Base-by-base conservation (phyloP, 2,329 filamentous ascomycete genomes). In the Pseudogymnoascus sp. region DNA sequence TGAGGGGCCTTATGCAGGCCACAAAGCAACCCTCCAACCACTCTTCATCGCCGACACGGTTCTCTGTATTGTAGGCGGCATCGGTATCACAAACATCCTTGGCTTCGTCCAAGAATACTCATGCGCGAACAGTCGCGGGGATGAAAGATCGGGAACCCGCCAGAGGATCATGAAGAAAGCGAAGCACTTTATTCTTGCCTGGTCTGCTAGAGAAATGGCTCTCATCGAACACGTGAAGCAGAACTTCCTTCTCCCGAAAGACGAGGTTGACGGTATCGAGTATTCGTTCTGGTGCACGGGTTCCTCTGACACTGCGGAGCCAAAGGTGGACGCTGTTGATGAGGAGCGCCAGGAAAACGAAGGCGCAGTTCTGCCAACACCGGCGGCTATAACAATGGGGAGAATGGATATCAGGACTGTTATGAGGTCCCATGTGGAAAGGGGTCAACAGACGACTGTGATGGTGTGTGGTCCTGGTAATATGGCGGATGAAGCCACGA, bases 191-290 rank as follows among this genome's bases (percentile, higher is more conserved):
- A 64, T 70, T 8, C 66, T 71, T 1, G 69, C 69, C 4, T 71
- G 69, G 69, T 69, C 69, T n/a, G 68, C 69, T 4, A 65, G 61
- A 8, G 69, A 71, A 60, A 60, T 64, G 16, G 50, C 64, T 3
- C 66, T 71, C 10, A 69, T 71, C 31, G 63, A 71, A 6, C 62
- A 69, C 31, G 69, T 71, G 21, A 63, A 62, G 56, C 31, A 37
- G 4, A 66, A 65, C 31, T 70, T 68, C 53, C 63, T 71, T 6
- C 47, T 59, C 3, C 64, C 65, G 8, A 62, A 60, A 3, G 59
- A 67, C 4, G 65, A 69, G 53, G 60, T 47, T 61, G 28, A 33
- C 8, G 50, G 50, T 1, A 56, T 56, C 4, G 50, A 56, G 28
- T 56, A 56, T 18, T 37, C 56, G 18, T 66, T 69, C 59, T 67